Percentiles rank a stretch among this genome's conserved stretches.
These are phyloP conservation scores for Podila verticillata DNA, from an alignment of 192 early-diverging fungal genomes.

Conservation along the genomic window DNA sequence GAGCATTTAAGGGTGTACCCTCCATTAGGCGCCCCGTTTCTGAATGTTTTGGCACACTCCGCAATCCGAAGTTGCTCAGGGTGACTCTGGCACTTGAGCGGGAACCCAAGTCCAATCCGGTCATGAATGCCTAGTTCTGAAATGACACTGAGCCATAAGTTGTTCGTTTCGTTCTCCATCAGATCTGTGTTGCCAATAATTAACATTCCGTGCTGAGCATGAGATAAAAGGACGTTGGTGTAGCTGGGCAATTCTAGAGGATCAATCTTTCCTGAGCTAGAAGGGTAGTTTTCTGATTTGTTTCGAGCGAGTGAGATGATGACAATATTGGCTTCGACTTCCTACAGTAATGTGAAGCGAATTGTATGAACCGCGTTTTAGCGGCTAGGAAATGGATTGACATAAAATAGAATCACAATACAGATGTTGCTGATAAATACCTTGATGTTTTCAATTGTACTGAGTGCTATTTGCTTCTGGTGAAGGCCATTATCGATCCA, in stretches of 20 bases:
- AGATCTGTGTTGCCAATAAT: constrained; percentile 60
- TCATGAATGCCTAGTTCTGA: constrained; percentile 29
- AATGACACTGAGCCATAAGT: constrained; percentile 56
- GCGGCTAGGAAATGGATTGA: too few relatives aligned
- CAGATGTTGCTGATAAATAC: background rate
- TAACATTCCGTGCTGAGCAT: constrained; percentile 69
- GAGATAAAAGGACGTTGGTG: constrained; percentile 64
- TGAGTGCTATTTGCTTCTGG: constrained; percentile 43
- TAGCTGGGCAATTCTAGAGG: constrained; percentile 64
- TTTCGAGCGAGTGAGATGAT: constrained; percentile 56
- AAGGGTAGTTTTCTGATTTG: constrained; percentile 1
- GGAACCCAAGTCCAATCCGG: constrained; percentile 51
- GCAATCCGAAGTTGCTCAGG: constrained; percentile 47
- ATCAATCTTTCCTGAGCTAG: constrained; percentile 42
- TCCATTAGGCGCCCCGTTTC: constrained; percentile 56
- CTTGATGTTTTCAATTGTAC: constrained; percentile 59
- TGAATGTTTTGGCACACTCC: constrained; percentile 24
- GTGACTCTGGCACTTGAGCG: constrained; percentile 60
- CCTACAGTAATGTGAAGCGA: constrained; percentile 2
- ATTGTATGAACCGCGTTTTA: too few relatives aligned
- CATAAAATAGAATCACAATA: too few relatives aligned
- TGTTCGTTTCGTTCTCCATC: constrained; percentile 26
- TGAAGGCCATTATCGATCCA: constrained; percentile 16
- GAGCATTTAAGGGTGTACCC: constrained; percentile 59
- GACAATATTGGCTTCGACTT: constrained; percentile 54